Percentiles rank a stretch among this genome's conserved stretches.
These are phyloP conservation scores for Dichomitus squalens DNA, from an alignment of 1,284 basidiomycete species.

Conservation along the genomic window DNA sequence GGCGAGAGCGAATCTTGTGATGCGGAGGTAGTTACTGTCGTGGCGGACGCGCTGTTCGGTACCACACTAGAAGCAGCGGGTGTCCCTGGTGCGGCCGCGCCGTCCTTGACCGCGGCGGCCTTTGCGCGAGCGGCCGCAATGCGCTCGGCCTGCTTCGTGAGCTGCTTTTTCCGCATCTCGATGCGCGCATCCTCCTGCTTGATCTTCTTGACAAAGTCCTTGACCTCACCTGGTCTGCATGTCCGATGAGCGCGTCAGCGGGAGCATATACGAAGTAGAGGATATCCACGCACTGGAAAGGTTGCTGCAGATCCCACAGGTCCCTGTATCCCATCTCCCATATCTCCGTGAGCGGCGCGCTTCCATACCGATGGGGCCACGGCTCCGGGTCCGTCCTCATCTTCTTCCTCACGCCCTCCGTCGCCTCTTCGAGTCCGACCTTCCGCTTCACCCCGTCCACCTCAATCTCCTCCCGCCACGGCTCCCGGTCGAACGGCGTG, in stretches of 20 bases:
- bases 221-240: conserved; percentile 65
- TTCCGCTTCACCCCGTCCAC: conserved; percentile 39
- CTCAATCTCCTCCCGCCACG: conserved; percentile 53
- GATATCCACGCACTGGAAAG: conserved; percentile 59
- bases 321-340: conserved; percentile 79
- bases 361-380: conserved; percentile 65
- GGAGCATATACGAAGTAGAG: background rate
- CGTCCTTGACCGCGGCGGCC: conserved; percentile 31
- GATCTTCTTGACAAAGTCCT: conserved; percentile 70
- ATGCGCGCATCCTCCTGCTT: conserved; percentile 67
- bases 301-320: conserved; percentile 59
- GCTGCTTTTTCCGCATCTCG: conserved; percentile 56
- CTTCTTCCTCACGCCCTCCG: conserved; percentile 48
- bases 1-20: conserved; percentile 14
- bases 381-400: conserved; percentile 57
- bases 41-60: conserved; percentile 16
- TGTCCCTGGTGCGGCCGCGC: conserved; percentile 27
- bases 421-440: conserved; percentile 64
- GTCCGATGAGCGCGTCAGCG: background rate
- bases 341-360: conserved; percentile 70
- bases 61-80: conserved; percentile 24
- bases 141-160: conserved; percentile 51
- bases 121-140: conserved; percentile 46
- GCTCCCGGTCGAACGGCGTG: conserved; percentile 72
- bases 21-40: conserved; percentile 12